Evolutionary conservation across 345 rosid genomes (phyloP).

Genomic region (Lepidium aucheri): DNA sequence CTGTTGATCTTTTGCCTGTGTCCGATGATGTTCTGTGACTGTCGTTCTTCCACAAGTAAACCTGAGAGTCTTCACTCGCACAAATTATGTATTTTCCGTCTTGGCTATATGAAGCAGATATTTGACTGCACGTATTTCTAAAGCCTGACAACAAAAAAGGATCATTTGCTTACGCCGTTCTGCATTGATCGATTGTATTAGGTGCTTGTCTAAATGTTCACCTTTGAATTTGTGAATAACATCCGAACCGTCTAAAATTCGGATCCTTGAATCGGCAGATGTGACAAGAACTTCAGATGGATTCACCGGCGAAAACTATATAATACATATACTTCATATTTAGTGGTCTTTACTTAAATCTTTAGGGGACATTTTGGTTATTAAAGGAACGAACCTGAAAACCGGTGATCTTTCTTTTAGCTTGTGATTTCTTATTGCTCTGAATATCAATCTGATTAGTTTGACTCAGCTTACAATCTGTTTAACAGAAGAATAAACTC

Average conservation of each 20-base stretch:
- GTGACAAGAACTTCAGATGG: constrained; percentile 82
- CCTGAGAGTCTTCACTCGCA: constrained; percentile 88
- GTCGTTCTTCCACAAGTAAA: constrained; percentile 66
- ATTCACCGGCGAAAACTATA: constrained; percentile 79
- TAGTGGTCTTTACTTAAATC: not conserved
- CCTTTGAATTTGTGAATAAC: constrained; percentile 72
- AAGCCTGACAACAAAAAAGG: constrained; percentile 42
- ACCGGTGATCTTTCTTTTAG: constrained; percentile 84
- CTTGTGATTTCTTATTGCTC: constrained; percentile 45
- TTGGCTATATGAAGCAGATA: constrained; percentile 69
- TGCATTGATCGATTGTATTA: not conserved
- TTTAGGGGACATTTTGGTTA: not conserved
- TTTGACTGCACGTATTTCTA: constrained; percentile 75
- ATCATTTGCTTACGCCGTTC: not conserved
- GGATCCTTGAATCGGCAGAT: constrained; percentile 81
- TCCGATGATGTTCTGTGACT: constrained; percentile 30
- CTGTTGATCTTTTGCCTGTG: constrained; percentile 37
- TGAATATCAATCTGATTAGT: constrained; percentile 41
- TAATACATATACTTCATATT: not conserved
- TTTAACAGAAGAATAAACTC: constrained; percentile 13
- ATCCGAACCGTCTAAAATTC: constrained; percentile 59
- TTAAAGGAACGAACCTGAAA: constrained; percentile 49
- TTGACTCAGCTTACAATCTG: constrained; percentile 69
- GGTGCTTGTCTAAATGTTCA: constrained; percentile 20
- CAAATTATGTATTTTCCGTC: constrained; percentile 62